Percentiles rank a stretch among this genome's conserved stretches.
These are phyloP conservation scores for Pyrenophora teres DNA, from an alignment of 2,329 filamentous ascomycete genomes.

Conservation along the genomic window DNA sequence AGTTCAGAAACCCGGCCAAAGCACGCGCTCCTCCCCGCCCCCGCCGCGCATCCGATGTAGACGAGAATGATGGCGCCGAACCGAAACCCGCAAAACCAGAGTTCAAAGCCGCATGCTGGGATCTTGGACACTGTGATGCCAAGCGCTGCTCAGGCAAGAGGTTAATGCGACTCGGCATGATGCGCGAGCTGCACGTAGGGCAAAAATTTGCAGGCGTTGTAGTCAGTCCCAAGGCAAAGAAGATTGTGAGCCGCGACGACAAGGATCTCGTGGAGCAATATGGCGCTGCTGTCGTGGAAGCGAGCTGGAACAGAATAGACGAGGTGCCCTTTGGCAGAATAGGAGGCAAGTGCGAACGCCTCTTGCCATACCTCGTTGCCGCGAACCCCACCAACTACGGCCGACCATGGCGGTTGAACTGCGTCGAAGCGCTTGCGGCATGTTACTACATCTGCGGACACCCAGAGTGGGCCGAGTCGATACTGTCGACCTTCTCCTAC, in stretches of 20 bases:
- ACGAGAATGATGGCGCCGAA: constrained; percentile 30
- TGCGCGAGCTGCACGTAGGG: constrained; percentile 89
- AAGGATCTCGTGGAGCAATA: constrained; percentile 79
- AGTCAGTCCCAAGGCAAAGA: constrained; percentile 93
- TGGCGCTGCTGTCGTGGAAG: constrained; percentile 95
- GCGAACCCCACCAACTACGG: constrained; percentile 98
- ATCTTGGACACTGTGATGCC: constrained; percentile 95
- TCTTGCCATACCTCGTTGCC: constrained; percentile 88
- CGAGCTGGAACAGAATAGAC: constrained; percentile 89
- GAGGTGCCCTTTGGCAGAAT: constrained; percentile 92
- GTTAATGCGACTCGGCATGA: constrained; percentile 87
- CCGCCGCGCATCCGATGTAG: constrained; percentile 30
- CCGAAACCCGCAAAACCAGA: constrained; percentile 52
- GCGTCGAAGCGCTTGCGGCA: constrained; percentile 90
- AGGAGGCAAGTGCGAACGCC: constrained; percentile 86
- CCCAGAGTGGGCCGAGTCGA: constrained; percentile 83
- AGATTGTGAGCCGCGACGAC: constrained; percentile 81
- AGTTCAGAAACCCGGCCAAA: constrained; percentile 62
- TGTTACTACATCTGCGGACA: constrained; percentile 94
- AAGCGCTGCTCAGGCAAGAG: constrained; percentile 96
- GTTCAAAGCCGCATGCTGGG: constrained; percentile 98
- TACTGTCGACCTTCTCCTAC: constrained; percentile 85
- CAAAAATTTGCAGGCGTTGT: constrained; percentile 92
- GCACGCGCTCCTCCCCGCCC: constrained; percentile 59
- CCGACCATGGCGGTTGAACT: constrained; percentile 92